phyloP scores from a whole-genome alignment of 2,329 filamentous ascomycete species.

The Teratosphaeria epicoccoides region DNA sequence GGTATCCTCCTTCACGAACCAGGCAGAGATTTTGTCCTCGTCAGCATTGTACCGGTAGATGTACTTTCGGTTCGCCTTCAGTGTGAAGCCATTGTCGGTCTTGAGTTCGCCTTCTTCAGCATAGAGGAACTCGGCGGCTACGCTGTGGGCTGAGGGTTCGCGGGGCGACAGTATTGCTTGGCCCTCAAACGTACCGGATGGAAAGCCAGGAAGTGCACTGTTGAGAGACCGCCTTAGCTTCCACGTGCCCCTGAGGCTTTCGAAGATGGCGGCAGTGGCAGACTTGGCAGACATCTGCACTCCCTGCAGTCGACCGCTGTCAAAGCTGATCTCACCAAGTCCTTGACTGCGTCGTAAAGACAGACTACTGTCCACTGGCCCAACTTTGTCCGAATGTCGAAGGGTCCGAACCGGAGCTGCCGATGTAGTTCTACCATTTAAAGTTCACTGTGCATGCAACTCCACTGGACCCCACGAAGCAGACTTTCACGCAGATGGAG shows the following conservation, averaged over 20 bases:
- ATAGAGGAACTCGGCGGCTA: slow-evolving; percentile 25
- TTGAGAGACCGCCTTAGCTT: slow-evolving; percentile 22
- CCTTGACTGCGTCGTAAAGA: not conserved
- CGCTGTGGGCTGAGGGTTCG: slow-evolving; percentile 17
- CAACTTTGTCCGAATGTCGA: not conserved
- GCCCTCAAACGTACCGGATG: slow-evolving; percentile 27
- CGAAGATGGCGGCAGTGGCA: slow-evolving; percentile 21
- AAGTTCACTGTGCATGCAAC: not conserved
- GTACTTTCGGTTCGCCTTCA: slow-evolving; percentile 57
- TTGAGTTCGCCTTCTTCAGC: slow-evolving; percentile 26
- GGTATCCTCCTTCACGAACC: slow-evolving; percentile 62
- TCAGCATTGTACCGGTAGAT: slow-evolving; percentile 59
- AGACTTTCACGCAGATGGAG: not conserved
- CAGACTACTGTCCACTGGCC: not conserved
- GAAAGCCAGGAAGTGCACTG: slow-evolving; percentile 24
- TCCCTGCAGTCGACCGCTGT: too few species aligned
- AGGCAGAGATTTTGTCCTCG: slow-evolving; percentile 57
- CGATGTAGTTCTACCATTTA: not conserved
- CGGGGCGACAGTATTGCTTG: slow-evolving; percentile 25
- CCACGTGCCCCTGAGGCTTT: slow-evolving; percentile 25
- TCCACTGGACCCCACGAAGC: not conserved
- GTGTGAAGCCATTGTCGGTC: slow-evolving; percentile 31
- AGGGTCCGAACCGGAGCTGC: not conserved
- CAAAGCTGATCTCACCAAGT: too few species aligned
- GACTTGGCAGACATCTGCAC: slow-evolving; percentile 10